phyloP scores from a whole-genome alignment of 2,329 filamentous ascomycete genomes.

The Ploettnerulaceae sp. region DNA sequence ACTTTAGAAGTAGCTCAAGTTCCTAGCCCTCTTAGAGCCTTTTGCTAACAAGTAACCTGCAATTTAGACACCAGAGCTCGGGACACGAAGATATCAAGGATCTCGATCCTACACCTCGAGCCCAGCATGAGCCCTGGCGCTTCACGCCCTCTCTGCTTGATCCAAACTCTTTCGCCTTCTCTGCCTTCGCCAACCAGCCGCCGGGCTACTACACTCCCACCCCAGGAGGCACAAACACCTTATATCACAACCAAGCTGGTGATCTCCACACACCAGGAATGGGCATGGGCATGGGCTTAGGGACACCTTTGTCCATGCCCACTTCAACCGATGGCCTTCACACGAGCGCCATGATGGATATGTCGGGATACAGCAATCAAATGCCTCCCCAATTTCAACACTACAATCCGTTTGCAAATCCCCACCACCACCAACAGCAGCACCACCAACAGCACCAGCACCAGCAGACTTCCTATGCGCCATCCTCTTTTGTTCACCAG shows the following conservation, averaged over 20 bases:
- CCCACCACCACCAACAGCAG: constrained; percentile 38
- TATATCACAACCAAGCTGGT: constrained; percentile 78
- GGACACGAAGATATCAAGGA: constrained; percentile 52
- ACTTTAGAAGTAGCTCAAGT: background rate
- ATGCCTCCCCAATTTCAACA: constrained; percentile 56
- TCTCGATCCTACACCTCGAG: constrained; percentile 77
- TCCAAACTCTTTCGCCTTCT: constrained; percentile 76
- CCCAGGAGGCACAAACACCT: constrained; percentile 70
- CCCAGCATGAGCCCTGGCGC: constrained; percentile 74
- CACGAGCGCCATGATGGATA: constrained; percentile 55
- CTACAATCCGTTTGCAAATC: constrained; percentile 67
- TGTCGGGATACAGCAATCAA: constrained; percentile 57
- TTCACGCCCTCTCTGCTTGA: constrained; percentile 89
- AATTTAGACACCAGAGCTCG: constrained; percentile 27
- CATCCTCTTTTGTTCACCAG: constrained; percentile 75
- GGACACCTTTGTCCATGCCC: constrained; percentile 74
- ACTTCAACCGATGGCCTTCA: constrained; percentile 62
- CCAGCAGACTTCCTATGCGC: constrained; percentile 57
- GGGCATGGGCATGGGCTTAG: constrained; percentile 53
- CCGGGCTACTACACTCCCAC: constrained; percentile 86
- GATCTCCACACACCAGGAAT: constrained; percentile 84
- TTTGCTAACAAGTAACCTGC: constrained; percentile 2
- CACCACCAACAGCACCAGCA: constrained; percentile 45
- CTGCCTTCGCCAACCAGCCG: constrained; percentile 71
- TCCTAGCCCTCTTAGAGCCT: too few relatives aligned